phyloP scores from a whole-genome alignment of 106 monocot species.

The Agapanthus africanus region DNA sequence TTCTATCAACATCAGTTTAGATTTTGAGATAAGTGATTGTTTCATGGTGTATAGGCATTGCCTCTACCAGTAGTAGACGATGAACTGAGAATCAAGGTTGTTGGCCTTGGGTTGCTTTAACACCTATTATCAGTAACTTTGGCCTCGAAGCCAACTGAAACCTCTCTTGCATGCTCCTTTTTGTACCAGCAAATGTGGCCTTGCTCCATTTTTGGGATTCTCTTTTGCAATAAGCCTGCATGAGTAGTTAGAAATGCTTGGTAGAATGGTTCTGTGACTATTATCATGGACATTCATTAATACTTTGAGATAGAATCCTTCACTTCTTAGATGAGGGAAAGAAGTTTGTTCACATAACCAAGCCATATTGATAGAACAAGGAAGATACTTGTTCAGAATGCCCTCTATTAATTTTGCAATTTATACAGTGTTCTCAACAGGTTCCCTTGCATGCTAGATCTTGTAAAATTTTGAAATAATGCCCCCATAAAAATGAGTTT shows the following conservation, averaged over 20 bases:
- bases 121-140: neutral
- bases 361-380: neutral
- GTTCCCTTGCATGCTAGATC: neutral
- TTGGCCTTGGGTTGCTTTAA: neutral
- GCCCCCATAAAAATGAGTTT: neutral
- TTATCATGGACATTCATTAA: neutral
- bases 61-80: neutral
- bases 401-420: neutral
- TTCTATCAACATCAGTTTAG: neutral
- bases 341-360: neutral
- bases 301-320: neutral
- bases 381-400: neutral
- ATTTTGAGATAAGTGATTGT: neutral
- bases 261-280: neutral
- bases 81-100: neutral
- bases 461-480: slow-evolving; percentile 8
- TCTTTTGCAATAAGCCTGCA: neutral
- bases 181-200: neutral
- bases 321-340: neutral
- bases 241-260: neutral
- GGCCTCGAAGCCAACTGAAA: neutral
- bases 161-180: neutral
- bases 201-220: neutral
- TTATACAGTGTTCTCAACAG: neutral
- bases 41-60: no score